A percentile compares a stretch with the other conserved stretches of the same genome.
Conservation (phyloP, 495 filamentous ascomycete species). For the Penicillium chermesinum region DNA sequence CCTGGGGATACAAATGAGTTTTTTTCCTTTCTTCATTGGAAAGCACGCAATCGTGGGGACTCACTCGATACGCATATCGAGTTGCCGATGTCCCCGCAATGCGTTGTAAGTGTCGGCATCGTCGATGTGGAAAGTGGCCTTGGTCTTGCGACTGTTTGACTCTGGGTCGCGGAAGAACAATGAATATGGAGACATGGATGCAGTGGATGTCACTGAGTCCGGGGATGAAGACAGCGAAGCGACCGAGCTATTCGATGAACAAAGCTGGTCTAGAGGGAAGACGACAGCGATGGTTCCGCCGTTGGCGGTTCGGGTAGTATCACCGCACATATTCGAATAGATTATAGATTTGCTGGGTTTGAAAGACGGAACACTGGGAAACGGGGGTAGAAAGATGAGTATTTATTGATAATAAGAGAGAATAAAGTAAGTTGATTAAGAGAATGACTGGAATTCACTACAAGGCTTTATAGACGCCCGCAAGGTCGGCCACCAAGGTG, state of each 20-base stretch:
- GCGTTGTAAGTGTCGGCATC: conserved; percentile 19
- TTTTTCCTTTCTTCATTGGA: too few relatives aligned
- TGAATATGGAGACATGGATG: conserved; percentile 28
- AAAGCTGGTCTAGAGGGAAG: conserved; percentile 16
- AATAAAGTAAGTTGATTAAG: not conserved
- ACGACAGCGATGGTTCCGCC: conserved; percentile 27
- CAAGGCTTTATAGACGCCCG: conserved; percentile 4
- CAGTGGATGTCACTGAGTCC: conserved; percentile 17
- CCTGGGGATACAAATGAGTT: conserved; percentile 11
- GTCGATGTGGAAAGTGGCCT: conserved; percentile 26
- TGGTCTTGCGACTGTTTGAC: conserved; percentile 14
- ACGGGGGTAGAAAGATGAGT: too few relatives aligned
- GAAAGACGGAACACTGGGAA: not conserved
- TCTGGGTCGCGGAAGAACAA: conserved; percentile 32
- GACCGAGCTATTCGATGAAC: conserved; percentile 13
- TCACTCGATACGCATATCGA: conserved; percentile 38
- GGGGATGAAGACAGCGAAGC: conserved; percentile 28
- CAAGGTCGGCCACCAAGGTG: conserved; percentile 16
- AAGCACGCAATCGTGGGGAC: too few relatives aligned
- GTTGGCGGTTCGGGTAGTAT: conserved; percentile 17
- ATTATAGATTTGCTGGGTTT: not conserved
- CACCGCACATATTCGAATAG: conserved; percentile 18
- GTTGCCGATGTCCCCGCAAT: conserved; percentile 7
- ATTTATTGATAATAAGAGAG: not conserved
- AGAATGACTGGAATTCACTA: not conserved